Evolutionary conservation across 306 rosid genomes (phyloP).

Genomic region (Cicer yamashitae): DNA sequence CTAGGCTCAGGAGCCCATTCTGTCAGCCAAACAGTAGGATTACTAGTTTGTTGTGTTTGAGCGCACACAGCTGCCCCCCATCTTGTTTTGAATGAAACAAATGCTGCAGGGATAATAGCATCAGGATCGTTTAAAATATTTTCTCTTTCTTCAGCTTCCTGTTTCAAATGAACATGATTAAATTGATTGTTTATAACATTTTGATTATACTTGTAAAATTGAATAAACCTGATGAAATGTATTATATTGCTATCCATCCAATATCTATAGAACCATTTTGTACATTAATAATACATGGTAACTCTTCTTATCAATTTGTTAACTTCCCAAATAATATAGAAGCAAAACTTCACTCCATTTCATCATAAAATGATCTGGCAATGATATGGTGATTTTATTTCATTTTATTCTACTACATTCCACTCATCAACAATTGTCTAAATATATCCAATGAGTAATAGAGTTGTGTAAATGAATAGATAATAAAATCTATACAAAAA

Average conservation of each 20-base stretch:
- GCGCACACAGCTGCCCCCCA: conserved; percentile 97
- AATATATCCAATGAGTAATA: background rate
- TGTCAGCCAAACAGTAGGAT: conserved; percentile 88
- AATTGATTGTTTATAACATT: conserved; percentile 17
- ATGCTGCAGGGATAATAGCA: conserved; percentile 86
- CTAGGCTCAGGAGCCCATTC: conserved; percentile 98
- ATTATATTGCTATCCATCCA: background rate
- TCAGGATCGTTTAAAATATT: conserved; percentile 60
- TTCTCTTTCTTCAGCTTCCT: conserved; percentile 84
- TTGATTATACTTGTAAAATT: conserved; percentile 19
- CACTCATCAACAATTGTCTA: background rate
- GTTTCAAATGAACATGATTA: conserved; percentile 48
- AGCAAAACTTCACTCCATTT: conserved; percentile 3
- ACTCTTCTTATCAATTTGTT: conserved; percentile 8
- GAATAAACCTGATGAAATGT: conserved; percentile 4
- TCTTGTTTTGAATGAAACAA: conserved; percentile 85
- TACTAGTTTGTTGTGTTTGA: conserved; percentile 86
- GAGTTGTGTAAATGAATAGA: background rate
- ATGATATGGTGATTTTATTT: background rate
- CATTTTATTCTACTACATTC: background rate
- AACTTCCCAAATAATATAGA: background rate
- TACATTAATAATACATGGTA: background rate
- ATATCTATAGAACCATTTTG: background rate
- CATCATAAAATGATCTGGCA: background rate
- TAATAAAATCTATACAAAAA: conserved; percentile 10